These are phyloP conservation scores for Blastocystis sp. DNA, from an alignment of 352 stramenopile genomes.

Conservation along the genomic window DNA sequence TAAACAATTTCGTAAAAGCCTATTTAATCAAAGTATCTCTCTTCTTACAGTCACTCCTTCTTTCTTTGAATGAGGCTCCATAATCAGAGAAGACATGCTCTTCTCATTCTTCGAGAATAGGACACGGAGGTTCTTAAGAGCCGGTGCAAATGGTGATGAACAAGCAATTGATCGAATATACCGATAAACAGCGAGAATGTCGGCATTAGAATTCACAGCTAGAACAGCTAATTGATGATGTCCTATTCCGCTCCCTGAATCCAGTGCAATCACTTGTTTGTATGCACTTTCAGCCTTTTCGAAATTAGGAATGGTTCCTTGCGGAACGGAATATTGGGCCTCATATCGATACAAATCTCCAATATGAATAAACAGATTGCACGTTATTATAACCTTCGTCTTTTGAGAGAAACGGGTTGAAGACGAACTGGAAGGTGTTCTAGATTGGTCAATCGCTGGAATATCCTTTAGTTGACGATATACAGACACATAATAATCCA, in stretches of 20 bases:
- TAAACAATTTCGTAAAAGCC: constrained; percentile 3
- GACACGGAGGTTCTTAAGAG: constrained; percentile 20
- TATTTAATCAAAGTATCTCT: background rate
- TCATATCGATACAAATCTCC: constrained; percentile 42
- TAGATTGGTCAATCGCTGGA: background rate
- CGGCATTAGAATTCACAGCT: background rate
- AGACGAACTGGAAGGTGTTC: background rate
- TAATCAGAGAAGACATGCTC: background rate
- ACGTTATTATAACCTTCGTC: constrained; percentile 17
- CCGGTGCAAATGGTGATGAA: background rate
- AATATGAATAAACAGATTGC: constrained; percentile 28
- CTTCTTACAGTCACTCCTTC: background rate
- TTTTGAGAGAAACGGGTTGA: constrained; percentile 34
- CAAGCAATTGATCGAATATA: constrained; percentile 40
- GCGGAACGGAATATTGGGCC: background rate
- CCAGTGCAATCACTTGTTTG: constrained; percentile 39
- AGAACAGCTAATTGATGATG: constrained; percentile 41
- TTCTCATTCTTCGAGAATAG: constrained; percentile 46
- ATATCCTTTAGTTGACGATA: constrained; percentile 22
- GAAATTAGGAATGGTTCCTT: background rate
- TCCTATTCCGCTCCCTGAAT: background rate
- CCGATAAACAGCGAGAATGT: constrained; percentile 14
- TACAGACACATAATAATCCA: constrained; percentile 30
- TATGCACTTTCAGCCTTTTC: constrained; percentile 16
- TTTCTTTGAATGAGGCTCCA: constrained; percentile 5